These are phyloP conservation scores for Elymus sibiricus DNA, from an alignment of 176 grass and related monocot species.

Conservation along the genomic window DNA sequence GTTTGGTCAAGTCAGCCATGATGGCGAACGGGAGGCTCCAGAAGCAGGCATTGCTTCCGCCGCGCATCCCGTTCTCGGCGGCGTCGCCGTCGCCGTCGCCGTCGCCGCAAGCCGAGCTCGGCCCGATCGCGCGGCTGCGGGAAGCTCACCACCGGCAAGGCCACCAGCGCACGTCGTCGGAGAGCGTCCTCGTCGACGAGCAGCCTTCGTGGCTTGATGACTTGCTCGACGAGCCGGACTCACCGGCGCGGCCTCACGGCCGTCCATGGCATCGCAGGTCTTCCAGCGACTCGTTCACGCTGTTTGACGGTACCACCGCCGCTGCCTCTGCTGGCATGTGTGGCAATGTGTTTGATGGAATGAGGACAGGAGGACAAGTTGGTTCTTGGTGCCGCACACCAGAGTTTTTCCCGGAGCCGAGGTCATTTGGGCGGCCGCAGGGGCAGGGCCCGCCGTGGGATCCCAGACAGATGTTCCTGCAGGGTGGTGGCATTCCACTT, in stretches of 20 bases:
- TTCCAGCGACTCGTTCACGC: slow-evolving; percentile 80
- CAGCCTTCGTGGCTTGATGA: slow-evolving; percentile 97
- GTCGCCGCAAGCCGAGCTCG: slow-evolving; percentile 17
- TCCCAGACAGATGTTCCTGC: slow-evolving; percentile 29
- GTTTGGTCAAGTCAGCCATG: slow-evolving; percentile 26
- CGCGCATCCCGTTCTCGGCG: slow-evolving; percentile 38
- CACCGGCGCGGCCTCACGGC: slow-evolving; percentile 22
- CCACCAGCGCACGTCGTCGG: slow-evolving; percentile 74
- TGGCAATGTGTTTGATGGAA: slow-evolving; percentile 42
- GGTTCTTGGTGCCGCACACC: slow-evolving; percentile 28
- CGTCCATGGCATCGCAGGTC: slow-evolving; percentile 69
- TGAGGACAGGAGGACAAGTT: slow-evolving; percentile 24
- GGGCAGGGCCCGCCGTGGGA: slow-evolving; percentile 52
- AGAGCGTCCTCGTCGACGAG: slow-evolving; percentile 80
- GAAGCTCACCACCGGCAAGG: slow-evolving; percentile 39
- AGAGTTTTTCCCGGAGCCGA: slow-evolving; percentile 42
- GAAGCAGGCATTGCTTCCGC: slow-evolving; percentile 52
- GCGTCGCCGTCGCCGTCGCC: neutral
- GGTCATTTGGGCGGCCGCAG: slow-evolving; percentile 44
- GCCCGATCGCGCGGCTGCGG: slow-evolving; percentile 41
- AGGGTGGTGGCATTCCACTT: slow-evolving; percentile 27
- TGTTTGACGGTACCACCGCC: slow-evolving; percentile 42
- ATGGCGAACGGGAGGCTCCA: slow-evolving; percentile 43
- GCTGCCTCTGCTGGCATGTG: slow-evolving; percentile 25
- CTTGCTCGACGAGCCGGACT: slow-evolving; percentile 73